phyloP scores from a whole-genome alignment of 495 filamentous ascomycete genomes.

The Aspergillus ellipticus region DNA sequence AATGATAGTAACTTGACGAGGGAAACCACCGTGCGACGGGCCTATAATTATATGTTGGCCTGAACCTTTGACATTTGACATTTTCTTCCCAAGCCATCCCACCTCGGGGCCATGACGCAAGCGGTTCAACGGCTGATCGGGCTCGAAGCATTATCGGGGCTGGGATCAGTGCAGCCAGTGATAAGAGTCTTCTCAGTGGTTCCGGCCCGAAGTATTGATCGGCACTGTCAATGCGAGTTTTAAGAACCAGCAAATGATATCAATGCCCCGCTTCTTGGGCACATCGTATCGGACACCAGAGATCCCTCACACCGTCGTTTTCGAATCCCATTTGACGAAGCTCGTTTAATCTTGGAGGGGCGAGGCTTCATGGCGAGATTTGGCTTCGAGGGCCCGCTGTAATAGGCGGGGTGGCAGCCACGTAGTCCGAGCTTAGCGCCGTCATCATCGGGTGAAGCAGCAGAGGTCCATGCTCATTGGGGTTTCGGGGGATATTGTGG shows the following conservation, averaged over 20 bases:
- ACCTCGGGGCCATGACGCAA: neutral
- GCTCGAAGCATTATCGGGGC: slow-evolving; percentile 3
- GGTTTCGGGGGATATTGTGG: neutral
- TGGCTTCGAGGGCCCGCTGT: neutral
- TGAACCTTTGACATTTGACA: too few relatives aligned
- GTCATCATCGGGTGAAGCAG: neutral
- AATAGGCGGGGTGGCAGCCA: slow-evolving; percentile 4
- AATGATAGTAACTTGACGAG: too few relatives aligned
- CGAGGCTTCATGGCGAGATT: neutral
- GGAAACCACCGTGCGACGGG: neutral
- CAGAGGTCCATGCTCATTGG: neutral
- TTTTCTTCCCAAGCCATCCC: neutral
- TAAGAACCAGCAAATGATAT: neutral
- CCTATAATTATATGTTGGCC: neutral
- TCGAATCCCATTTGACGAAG: neutral
- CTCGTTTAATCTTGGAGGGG: neutral
- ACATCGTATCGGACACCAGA: neutral
- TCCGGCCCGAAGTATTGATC: slow-evolving; percentile 1
- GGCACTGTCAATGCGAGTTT: slow-evolving; percentile 1
- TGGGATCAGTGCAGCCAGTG: slow-evolving; percentile 3
- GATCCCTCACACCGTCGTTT: neutral
- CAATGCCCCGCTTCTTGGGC: neutral
- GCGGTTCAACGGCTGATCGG: neutral
- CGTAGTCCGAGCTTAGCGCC: slow-evolving; percentile 8
- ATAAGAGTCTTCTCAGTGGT: neutral